Conservation (phyloP, 805 yeast genomes). For the Metschnikowia henanensis region DNA sequence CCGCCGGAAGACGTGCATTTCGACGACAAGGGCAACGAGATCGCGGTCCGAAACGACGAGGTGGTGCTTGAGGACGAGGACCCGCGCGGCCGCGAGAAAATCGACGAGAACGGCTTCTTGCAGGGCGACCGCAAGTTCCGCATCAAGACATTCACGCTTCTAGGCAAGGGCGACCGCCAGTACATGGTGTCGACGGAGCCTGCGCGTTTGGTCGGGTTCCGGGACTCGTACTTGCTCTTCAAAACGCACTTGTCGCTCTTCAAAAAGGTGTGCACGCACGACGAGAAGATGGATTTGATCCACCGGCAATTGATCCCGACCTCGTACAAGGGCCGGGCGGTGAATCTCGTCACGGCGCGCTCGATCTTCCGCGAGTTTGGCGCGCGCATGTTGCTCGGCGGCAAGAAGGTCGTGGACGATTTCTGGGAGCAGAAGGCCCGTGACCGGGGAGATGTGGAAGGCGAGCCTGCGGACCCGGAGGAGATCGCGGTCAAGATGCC, state of each 20-base stretch:
- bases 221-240: constrained; percentile 87
- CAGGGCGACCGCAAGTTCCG: constrained; percentile 74
- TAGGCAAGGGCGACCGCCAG: constrained; percentile 64
- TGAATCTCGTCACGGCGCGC: constrained; percentile 88
- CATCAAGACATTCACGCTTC: constrained; percentile 63
- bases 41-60: constrained; percentile 71
- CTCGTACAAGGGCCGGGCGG: constrained; percentile 86
- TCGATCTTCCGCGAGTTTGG: constrained; percentile 92
- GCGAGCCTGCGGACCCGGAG: constrained; percentile 67
- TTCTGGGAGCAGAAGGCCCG: constrained; percentile 71
- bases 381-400: constrained; percentile 75
- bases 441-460: constrained; percentile 64
- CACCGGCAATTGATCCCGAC: constrained; percentile 80
- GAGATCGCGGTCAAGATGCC: constrained; percentile 15
- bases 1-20: constrained; percentile 42
- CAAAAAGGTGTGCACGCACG: constrained; percentile 71
- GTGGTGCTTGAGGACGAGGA: constrained; percentile 69
- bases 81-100: constrained; percentile 73
- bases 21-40: constrained; percentile 70
- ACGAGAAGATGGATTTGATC: constrained; percentile 81
- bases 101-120: constrained; percentile 65
- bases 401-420: constrained; percentile 81
- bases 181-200: constrained; percentile 96
- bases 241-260: constrained; percentile 78
- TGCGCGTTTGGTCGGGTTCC: constrained; percentile 90